Evolutionary conservation across 83 land plant genomes (phyloP).

Genomic region (Diphasiastrum complanatum): DNA sequence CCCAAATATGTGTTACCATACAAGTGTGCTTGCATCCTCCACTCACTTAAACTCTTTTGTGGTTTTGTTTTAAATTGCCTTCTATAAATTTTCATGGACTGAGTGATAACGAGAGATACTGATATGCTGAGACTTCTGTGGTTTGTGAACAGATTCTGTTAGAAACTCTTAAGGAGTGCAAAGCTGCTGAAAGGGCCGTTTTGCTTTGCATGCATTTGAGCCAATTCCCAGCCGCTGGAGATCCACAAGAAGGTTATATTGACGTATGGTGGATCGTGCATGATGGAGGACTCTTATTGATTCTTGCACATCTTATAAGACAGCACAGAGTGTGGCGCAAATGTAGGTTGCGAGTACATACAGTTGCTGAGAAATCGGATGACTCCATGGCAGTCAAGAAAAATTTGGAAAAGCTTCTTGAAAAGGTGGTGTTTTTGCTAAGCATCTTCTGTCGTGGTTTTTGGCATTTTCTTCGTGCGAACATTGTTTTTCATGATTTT

Average conservation of each 20-base stretch:
- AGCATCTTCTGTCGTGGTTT: neutral
- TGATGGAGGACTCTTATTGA: constrained; percentile 30
- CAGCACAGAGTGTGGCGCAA: constrained; percentile 38
- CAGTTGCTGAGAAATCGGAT: constrained; percentile 30
- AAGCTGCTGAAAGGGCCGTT: constrained; percentile 33
- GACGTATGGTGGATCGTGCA: constrained; percentile 41
- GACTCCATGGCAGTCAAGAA: constrained; percentile 24
- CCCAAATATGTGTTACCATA: no score
- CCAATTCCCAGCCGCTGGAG: constrained; percentile 22
- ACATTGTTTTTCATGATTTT: neutral
- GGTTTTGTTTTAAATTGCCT: neutral
- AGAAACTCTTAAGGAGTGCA: constrained; percentile 29
- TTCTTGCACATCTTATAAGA: constrained; percentile 29
- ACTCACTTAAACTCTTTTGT: no score
- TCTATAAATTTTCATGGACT: neutral
- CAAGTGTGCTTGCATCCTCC: no score
- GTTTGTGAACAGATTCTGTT: constrained; percentile 12
- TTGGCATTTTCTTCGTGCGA: neutral
- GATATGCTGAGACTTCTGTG: neutral
- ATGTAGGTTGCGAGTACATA: constrained; percentile 30
- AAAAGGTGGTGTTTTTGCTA: no score
- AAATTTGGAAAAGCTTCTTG: constrained; percentile 24
- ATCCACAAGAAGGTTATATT: constrained; percentile 27
- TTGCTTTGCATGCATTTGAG: constrained; percentile 29
- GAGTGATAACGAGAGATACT: neutral